Evolutionary conservation across 441 rosid genomes (phyloP), one percentile per base, ranked within the genome.

Genomic region (Sinapis alba): DNA sequence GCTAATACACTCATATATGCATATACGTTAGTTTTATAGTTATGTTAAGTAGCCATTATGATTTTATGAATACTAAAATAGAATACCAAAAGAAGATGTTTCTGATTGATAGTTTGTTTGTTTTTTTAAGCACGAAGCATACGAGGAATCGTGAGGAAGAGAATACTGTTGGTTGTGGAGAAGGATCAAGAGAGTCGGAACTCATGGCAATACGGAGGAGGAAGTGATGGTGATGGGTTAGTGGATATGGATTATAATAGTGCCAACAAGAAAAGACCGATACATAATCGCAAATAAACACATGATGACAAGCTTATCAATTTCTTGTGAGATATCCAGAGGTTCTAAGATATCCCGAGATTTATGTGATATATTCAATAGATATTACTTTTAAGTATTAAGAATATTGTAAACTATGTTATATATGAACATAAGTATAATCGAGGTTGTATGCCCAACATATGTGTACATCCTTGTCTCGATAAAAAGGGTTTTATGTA

Each of bases 261-360:
- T 62, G 81, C 78, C n/a, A 78, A 78, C 70, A 78, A 73, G 78
- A 78, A 78, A 62, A 68, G 78, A 54, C 81, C 81, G 0, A 78
- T 78, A 67, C 81, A 78, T 57, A 78, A 78, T 62, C 81, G 69
- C 30, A 50, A 51, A 71, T 47, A 54, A 63, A 53, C 65, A 59
- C 28, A 65, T 10, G 27, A 53, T 54, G 59, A 54, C n/a, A 56
- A 26, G 30, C 18, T 51, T 38, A 24, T 61, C 47, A 4, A 61
- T 51, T 34, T 54, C 60, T 54, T 54, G 60, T 21, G 79, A 69
- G 75, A 63, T 76, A 76, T 69, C 65, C 59, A 10, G 15, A 69
- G 74, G 63, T 34, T 38, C 43, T 68, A 61, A 76, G 79, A 76
- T 69, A 76, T 76, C 79, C 79, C 75, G 79, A 76, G 74, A 68